Evolutionary conservation across 73 alveolate species (phyloP).

Genomic region (Tetrahymena thermophila): DNA sequence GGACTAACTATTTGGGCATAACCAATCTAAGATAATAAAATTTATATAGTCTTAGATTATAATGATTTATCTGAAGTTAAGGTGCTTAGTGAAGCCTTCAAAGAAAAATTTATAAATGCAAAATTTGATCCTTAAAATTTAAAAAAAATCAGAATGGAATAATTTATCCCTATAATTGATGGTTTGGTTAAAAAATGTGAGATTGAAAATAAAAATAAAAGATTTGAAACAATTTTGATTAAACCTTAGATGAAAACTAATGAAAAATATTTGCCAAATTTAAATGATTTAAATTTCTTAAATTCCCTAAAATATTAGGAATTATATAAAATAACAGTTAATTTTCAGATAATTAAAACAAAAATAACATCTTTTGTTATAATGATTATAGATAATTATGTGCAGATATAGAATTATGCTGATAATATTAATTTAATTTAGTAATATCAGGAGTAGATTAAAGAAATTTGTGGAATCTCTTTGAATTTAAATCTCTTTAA

Average conservation of each 20-base stretch:
- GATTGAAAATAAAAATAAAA: background rate
- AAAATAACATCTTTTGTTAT: background rate
- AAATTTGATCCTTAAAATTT: background rate
- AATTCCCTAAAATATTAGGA: background rate
- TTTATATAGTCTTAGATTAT: background rate
- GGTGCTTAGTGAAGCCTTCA: background rate
- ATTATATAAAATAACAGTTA: background rate
- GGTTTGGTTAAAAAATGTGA: background rate
- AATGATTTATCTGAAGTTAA: background rate
- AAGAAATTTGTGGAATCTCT: background rate
- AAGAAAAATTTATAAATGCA: background rate
- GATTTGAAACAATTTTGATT: background rate
- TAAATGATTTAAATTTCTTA: background rate
- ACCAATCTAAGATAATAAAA: background rate
- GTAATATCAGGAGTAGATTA: too few species aligned
- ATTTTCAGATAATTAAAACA: background rate
- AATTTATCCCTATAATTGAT: background rate
- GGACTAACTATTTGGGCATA: background rate
- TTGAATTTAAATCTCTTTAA: too few species aligned
- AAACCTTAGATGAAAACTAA: background rate
- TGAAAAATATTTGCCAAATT: background rate
- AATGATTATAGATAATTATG: background rate
- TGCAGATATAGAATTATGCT: background rate
- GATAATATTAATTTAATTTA: background rate
- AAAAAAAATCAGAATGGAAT: background rate